Base-by-base conservation (phyloP, 208 protist species). In the Trypanosoma rangeli region DNA sequence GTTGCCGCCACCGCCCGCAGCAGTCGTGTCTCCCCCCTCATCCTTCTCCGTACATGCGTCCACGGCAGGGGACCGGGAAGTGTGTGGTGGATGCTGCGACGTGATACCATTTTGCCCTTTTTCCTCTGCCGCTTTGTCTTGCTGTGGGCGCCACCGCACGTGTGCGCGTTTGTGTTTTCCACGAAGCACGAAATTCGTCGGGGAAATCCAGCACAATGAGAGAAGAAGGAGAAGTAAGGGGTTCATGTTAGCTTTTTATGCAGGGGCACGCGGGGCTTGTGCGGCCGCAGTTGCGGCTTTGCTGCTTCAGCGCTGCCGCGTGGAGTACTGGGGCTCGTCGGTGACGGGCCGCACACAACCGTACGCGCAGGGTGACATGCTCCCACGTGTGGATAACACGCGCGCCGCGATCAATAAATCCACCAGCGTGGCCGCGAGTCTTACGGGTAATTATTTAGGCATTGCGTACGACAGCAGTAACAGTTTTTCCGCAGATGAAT, bases 311-410 rank as follows among this genome's bases (percentile, higher is more conserved):
- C 63, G 79, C 33, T 85, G 90, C 39, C 82, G 80, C 39, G 29
- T 94, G 53, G 91, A 96, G 81, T 93, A 96, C 80, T 96, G 87
- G 87, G 85, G 83, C 29, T 70, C 75, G 16, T 77, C 77, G 13
- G 86, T 94, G 22, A 92, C 88, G 13, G 80, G 80, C 12, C 86
- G 87, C 64, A 96, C 91, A 48, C 91, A 96, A 75, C 74, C 83
- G 18, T 96, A 87, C 65, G 91, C 91, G 4, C 88, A 89, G 62
- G 91, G 91, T 52, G 88, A 96, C 70, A 87, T 91, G 80, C 44
- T 96, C 10, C 87, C 87, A 0, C 82, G 79, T 48, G 12, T 84
- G 12, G 88, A 93, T 76, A 96, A 96, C 78, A 94, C 74, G 15
- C 77, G 76, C 9, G 37, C 82, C 53, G 72, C 64, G 2, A 77